Evolutionary conservation across 2,329 filamentous ascomycete species (phyloP).

Genomic region (Arthrobotrys sphaeroides): DNA sequence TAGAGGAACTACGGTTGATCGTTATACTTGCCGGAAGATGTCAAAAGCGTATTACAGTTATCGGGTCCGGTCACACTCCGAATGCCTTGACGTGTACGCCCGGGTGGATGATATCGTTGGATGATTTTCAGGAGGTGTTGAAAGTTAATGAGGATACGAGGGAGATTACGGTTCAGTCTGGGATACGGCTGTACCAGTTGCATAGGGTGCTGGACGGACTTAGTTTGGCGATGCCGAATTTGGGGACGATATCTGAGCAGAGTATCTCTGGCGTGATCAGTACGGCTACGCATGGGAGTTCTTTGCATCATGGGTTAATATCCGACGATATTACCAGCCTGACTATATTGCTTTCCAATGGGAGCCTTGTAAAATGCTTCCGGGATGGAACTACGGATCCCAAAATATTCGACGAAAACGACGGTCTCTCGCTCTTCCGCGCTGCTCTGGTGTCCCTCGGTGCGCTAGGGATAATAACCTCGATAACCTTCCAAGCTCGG

Average conservation of each 20-base stretch:
- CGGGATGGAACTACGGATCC: constrained; percentile 68
- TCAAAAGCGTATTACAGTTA: constrained; percentile 80
- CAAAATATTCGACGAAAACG: constrained; percentile 39
- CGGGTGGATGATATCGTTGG: constrained; percentile 88
- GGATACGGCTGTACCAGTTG: constrained; percentile 81
- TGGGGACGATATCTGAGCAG: constrained; percentile 95
- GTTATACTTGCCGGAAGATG: constrained; percentile 82
- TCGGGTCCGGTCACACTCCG: constrained; percentile 92
- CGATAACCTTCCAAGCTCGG: constrained; percentile 84
- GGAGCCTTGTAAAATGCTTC: constrained; percentile 76
- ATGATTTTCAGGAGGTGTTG: constrained; percentile 78
- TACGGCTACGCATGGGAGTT: constrained; percentile 93
- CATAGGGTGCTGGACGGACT: constrained; percentile 76
- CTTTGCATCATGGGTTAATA: constrained; percentile 81
- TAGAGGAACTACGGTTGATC: constrained; percentile 83
- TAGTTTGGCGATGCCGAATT: constrained; percentile 85
- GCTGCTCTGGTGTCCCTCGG: constrained; percentile 88
- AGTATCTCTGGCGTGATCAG: constrained; percentile 90
- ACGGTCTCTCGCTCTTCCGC: constrained; percentile 75
- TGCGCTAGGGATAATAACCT: constrained; percentile 87
- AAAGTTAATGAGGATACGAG: constrained; percentile 73
- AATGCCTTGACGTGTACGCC: constrained; percentile 86
- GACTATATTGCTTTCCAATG: constrained; percentile 83
- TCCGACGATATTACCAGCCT: constrained; percentile 79
- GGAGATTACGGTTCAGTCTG: constrained; percentile 81